A percentile compares a stretch with the other conserved stretches of the same genome.
Evolutionary conservation across 2,329 filamentous ascomycete genomes (phyloP).

Genomic region (Didymella pomorum): DNA sequence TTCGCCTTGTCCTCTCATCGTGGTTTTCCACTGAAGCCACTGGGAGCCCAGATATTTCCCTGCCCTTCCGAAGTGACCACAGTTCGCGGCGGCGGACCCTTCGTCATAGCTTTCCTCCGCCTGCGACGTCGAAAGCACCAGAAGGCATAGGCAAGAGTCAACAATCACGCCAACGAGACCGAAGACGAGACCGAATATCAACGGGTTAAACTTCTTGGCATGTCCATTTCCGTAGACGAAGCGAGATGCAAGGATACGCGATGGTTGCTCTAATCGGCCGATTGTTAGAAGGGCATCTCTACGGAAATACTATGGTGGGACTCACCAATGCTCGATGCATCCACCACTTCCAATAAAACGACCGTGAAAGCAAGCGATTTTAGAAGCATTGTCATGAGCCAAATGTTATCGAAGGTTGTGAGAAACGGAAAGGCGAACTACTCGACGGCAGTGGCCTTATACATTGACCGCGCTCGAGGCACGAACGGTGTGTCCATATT

Average conservation of each 20-base stretch:
- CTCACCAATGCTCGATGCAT: slow-evolving; percentile 5
- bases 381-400: not conserved
- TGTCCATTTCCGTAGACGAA: too few relatives aligned
- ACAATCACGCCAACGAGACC: not conserved
- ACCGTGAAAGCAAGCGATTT: not conserved
- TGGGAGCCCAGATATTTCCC: not conserved
- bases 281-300: too few relatives aligned
- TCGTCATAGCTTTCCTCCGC: not conserved
- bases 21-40: too few relatives aligned
- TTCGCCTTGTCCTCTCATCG: too few relatives aligned
- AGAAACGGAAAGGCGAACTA: too few relatives aligned
- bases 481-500: not conserved
- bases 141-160: not conserved
- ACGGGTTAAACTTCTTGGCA: not conserved
- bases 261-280: too few relatives aligned
- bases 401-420: not conserved
- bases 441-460: too few relatives aligned
- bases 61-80: not conserved
- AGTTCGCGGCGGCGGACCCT: not conserved
- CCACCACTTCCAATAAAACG: not conserved
- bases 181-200: not conserved
- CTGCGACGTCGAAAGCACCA: not conserved
- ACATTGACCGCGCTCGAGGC: too few relatives aligned
- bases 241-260: too few relatives aligned
- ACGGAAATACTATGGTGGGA: too few relatives aligned